Conservation (phyloP, 1,139 yeast genomes). For the Magnusiomyces sp. region DNA sequence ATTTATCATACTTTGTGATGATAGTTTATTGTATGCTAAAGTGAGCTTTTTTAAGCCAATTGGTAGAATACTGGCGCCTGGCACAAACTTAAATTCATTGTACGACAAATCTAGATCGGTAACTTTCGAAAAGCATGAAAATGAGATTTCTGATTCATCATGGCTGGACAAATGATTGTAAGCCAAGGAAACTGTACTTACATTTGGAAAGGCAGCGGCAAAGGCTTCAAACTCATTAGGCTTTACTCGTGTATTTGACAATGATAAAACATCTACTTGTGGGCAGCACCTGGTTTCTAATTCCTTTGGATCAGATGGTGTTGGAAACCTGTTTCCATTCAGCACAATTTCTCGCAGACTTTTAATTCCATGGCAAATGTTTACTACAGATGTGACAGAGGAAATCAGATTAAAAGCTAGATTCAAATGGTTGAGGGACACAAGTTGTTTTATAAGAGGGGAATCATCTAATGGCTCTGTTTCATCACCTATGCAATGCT, state of each 20-base stretch:
- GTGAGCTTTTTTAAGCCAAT: background rate
- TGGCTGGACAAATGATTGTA: slow-evolving; percentile 34
- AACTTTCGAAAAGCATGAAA: slow-evolving; percentile 18
- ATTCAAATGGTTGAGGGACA: slow-evolving; percentile 41
- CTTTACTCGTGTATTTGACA: slow-evolving; percentile 34
- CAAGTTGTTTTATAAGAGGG: slow-evolving; percentile 17
- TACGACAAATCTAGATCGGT: slow-evolving; percentile 39
- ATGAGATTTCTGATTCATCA: slow-evolving; percentile 1
- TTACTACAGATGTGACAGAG: slow-evolving; percentile 35
- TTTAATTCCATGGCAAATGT: slow-evolving; percentile 34
- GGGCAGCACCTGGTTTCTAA: too few relatives aligned
- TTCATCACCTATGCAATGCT: slow-evolving; percentile 24
- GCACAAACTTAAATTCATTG: slow-evolving; percentile 35
- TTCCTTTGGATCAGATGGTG: too few relatives aligned
- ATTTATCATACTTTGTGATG: too few relatives aligned
- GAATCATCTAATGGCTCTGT: background rate
- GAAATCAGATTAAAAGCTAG: slow-evolving; percentile 52
- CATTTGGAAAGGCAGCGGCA: slow-evolving; percentile 36
- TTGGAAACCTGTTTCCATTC: slow-evolving; percentile 64
- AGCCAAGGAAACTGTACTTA: slow-evolving; percentile 40
- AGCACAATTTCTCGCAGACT: slow-evolving; percentile 41
- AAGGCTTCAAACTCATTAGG: slow-evolving; percentile 28
- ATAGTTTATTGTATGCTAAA: slow-evolving; percentile 8
- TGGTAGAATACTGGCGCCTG: slow-evolving; percentile 20
- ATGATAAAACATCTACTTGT: slow-evolving; percentile 26